Evolutionary conservation across 495 filamentous ascomycete species (phyloP), one percentile per base, ranked within the genome.

Genomic region (Clavariopsis aquatica): DNA sequence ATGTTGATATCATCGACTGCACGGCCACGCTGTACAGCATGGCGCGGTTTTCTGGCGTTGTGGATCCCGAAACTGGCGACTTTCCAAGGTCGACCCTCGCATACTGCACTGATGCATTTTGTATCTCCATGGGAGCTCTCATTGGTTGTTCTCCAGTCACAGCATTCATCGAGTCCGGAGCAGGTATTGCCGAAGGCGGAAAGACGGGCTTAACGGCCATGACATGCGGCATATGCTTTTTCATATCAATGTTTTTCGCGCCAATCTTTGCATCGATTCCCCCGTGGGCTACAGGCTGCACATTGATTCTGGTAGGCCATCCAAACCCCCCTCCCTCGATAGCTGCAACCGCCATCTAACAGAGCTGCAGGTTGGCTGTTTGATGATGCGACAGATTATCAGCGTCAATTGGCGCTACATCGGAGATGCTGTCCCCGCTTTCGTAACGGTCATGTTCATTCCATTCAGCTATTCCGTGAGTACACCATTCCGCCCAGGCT

Each of bases 371-470:
- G 68, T 70, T 34, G 70, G 70, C 34, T 72, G 70, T 29, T 36
- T 72, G 59, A 72, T 72, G 70, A 93, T 93, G 87, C 84, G 87
- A 65, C 82, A 84, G 64, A 78, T 89, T 5, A 85, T 85, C n/a
- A 81, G 80, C 56, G 90, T 94, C 78, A 94, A 94, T 79, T 93
- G 90, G 90, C 77, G 79, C 13, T 94, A 94, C 77, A 77, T 86
- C 51, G 89, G 89, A 52, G 90, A 94, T 73, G 85, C 87, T 19
- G 79, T 94, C 23, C 90, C 90, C 0, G 90, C 90, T 1, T 94
- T 94, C 73, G 74, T 93, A 36, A 91, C 89, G 27, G 85, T 94
- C 63, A 83, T 84, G 70, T 77, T 89, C 71, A 94, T 94, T 87
- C 89, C 90, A n/a, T 92, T 92, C 77, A 90, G 87, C 19, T 91